Evolutionary conservation across 352 stramenopile genomes (phyloP).

Genomic region (Phytophthora ohioensis): DNA sequence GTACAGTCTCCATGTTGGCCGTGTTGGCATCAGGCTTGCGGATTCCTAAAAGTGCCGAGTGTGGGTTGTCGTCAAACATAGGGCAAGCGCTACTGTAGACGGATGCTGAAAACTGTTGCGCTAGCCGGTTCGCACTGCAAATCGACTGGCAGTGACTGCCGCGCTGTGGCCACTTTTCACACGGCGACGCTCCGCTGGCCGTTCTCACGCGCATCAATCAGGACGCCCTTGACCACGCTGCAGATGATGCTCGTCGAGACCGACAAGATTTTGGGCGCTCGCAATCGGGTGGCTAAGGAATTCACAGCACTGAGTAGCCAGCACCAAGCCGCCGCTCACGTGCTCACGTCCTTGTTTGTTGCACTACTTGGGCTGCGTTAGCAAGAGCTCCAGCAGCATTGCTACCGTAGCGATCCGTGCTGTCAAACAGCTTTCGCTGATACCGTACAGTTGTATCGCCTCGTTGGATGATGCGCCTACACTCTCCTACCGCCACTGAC

Average conservation of each 20-base stretch:
- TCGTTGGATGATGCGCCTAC: not conserved
- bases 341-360: not conserved
- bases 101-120: not conserved
- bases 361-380: not conserved
- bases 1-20: too few relatives aligned
- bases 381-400: too few relatives aligned
- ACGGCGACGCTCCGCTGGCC: constrained; percentile 10
- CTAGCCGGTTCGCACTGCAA: constrained; percentile 7
- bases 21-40: too few relatives aligned
- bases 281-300: not conserved
- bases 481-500: too few relatives aligned
- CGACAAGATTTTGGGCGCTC: not conserved
- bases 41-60: not conserved
- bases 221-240: constrained; percentile 1
- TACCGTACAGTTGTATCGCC: not conserved
- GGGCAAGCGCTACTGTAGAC: not conserved
- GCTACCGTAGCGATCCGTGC: too few relatives aligned
- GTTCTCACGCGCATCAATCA: constrained; percentile 20
- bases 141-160: constrained; percentile 6
- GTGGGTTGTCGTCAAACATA: not conserved
- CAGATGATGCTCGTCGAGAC: constrained; percentile 14
- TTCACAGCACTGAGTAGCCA: not conserved
- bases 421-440: not conserved
- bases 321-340: not conserved
- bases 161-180: constrained; percentile 17